phyloP scores from a whole-genome alignment of 164 flowering plant species.

The Nymphaea colorata region DNA sequence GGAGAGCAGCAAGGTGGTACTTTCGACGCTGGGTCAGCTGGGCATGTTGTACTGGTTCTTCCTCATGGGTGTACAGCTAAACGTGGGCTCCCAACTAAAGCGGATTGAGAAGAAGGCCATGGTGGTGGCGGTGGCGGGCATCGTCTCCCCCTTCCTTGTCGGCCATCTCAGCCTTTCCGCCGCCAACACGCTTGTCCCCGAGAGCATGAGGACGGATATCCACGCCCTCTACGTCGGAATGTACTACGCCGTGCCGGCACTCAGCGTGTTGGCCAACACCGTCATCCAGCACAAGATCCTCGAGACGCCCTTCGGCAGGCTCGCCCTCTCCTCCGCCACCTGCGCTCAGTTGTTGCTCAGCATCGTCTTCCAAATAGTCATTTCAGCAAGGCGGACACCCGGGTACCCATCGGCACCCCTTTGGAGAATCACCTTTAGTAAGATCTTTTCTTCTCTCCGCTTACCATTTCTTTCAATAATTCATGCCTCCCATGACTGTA shows the following conservation, averaged over 20 bases:
- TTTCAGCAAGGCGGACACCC: background rate
- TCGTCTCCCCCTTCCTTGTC: background rate
- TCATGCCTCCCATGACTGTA: no score
- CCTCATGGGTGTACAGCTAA: background rate
- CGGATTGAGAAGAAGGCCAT: background rate
- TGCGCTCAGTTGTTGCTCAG: background rate
- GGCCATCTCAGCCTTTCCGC: background rate
- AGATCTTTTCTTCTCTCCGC: no score
- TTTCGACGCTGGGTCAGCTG: background rate
- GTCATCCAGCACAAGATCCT: background rate
- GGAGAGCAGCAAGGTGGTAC: background rate
- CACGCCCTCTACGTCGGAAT: background rate
- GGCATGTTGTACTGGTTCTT: background rate
- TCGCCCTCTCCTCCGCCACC: background rate
- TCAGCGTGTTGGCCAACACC: background rate
- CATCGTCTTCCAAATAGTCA: background rate
- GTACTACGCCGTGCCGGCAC: background rate
- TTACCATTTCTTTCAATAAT: no score
- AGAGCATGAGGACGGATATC: background rate
- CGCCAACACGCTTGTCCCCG: background rate
- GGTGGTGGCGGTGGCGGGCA: background rate
- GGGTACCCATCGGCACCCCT: background rate
- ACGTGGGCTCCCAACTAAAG: background rate
- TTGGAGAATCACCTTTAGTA: background rate
- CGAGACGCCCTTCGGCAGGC: background rate